These are phyloP conservation scores for Prunus padus DNA, from an alignment of 306 rosid species.

Conservation along the genomic window DNA sequence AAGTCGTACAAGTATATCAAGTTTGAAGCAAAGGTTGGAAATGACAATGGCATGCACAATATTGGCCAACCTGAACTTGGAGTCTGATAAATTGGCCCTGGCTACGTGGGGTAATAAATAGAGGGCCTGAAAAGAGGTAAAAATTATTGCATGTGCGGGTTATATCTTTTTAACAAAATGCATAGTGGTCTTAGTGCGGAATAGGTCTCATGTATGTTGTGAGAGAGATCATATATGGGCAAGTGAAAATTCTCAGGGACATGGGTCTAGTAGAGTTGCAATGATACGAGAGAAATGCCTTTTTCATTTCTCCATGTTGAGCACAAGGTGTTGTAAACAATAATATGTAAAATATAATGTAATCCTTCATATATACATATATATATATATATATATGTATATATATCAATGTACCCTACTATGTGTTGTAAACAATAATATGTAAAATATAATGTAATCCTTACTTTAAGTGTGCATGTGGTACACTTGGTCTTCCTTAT, in stretches of 20 bases:
- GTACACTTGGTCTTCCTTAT: too few relatives aligned
- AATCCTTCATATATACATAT: too few relatives aligned
- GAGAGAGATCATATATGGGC: not conserved
- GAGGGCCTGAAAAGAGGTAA: not conserved
- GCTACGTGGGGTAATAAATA: not conserved
- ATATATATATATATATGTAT: too few relatives aligned
- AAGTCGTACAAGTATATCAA: constrained; percentile 67
- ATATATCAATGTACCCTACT: too few relatives aligned
- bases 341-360: too few relatives aligned
- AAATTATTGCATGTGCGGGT: not conserved
- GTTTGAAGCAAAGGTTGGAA: constrained; percentile 47
- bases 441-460: too few relatives aligned
- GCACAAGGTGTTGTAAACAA: constrained; percentile 4
- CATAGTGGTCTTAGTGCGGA: not conserved
- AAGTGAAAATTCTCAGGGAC: too few relatives aligned
- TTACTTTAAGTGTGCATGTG: too few relatives aligned
- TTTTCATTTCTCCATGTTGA: not conserved
- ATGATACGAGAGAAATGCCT: constrained; percentile 12
- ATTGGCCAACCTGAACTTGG: constrained; percentile 8
- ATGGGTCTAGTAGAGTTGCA: not conserved
- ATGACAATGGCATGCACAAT: too few relatives aligned
- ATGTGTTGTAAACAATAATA: too few relatives aligned
- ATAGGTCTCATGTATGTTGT: not conserved
- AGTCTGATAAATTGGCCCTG: not conserved
- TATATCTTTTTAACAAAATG: not conserved